These are phyloP conservation scores for Sequoia sempervirens DNA, from an alignment of 75 land plant genomes.

Conservation along the genomic window DNA sequence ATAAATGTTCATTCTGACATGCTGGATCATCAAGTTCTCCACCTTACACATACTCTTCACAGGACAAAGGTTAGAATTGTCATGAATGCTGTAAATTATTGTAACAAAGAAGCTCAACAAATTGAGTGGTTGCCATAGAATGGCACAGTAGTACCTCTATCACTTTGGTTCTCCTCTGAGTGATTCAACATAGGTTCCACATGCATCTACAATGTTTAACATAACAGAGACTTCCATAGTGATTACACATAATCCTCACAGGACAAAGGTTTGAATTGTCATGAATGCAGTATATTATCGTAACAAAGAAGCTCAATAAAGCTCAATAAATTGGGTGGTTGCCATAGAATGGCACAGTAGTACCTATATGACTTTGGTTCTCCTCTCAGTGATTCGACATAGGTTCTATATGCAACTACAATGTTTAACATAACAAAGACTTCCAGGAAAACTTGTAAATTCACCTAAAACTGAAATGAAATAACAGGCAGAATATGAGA, in stretches of 20 bases:
- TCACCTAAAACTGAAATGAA: neutral
- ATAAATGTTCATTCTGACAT: neutral
- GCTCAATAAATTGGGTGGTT: neutral
- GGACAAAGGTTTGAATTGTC: too few relatives aligned
- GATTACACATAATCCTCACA: too few relatives aligned
- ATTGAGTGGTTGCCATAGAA: neutral
- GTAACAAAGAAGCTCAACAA: neutral
- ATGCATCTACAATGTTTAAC: neutral
- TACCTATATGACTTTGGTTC: neutral
- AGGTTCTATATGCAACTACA: neutral
- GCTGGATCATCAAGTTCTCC: too few relatives aligned
- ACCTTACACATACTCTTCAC: too few relatives aligned
- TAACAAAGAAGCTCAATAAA: neutral
- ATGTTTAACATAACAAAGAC: neutral
- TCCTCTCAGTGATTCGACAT: neutral
- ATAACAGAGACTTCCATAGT: neutral
- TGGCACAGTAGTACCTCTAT: neutral
- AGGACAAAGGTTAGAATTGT: too few relatives aligned
- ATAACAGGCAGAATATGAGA: too few relatives aligned
- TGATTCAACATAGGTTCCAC: neutral
- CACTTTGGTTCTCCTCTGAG: neutral
- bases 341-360: neutral
- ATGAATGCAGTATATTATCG: neutral
- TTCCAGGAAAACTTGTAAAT: neutral
- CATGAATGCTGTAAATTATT: neutral